These are phyloP conservation scores for Ceratocystis eucalypticola DNA, from an alignment of 2,329 filamentous ascomycete species.

Conservation along the genomic window DNA sequence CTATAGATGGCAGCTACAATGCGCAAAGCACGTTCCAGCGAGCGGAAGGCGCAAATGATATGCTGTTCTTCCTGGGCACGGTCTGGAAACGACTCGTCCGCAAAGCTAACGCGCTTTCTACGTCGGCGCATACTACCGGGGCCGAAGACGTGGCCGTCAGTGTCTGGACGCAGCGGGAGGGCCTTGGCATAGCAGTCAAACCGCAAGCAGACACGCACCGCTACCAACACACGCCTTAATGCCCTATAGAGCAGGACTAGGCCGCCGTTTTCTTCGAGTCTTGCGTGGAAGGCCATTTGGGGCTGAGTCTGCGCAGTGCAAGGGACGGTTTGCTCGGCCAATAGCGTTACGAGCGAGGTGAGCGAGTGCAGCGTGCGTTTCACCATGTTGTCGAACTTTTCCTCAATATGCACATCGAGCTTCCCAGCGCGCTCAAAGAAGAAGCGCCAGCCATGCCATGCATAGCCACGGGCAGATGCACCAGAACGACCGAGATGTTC, in stretches of 20 bases:
- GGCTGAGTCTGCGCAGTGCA: conserved; percentile 16
- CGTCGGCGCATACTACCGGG: conserved; percentile 19
- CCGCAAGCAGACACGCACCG: conserved; percentile 12
- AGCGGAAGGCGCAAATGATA: conserved; percentile 16
- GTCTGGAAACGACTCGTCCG: conserved; percentile 15
- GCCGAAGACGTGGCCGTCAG: conserved; percentile 10
- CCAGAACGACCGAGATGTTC: conserved; percentile 11
- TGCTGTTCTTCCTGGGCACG: conserved; percentile 16
- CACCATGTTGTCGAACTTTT: conserved; percentile 19
- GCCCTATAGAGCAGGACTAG: conserved; percentile 16
- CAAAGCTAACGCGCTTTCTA: conserved; percentile 19
- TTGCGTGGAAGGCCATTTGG: conserved; percentile 16
- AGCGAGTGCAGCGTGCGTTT: conserved; percentile 18
- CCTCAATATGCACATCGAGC: conserved; percentile 17
- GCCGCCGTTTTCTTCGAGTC: conserved; percentile 17
- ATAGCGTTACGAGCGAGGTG: conserved; percentile 16
- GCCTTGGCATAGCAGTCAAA: conserved; percentile 19
- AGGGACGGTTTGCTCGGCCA: conserved; percentile 17
- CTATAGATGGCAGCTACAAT: conserved; percentile 17
- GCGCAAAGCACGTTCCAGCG: conserved; percentile 13
- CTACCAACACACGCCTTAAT: conserved; percentile 13
- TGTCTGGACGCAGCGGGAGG: conserved; percentile 17
- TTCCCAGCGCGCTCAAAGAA: conserved; percentile 17
- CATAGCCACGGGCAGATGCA: conserved; percentile 11
- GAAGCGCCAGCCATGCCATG: conserved; percentile 17